Evolutionary conservation across 306 rosid species (phyloP).

Genomic region (Malus fusca): DNA sequence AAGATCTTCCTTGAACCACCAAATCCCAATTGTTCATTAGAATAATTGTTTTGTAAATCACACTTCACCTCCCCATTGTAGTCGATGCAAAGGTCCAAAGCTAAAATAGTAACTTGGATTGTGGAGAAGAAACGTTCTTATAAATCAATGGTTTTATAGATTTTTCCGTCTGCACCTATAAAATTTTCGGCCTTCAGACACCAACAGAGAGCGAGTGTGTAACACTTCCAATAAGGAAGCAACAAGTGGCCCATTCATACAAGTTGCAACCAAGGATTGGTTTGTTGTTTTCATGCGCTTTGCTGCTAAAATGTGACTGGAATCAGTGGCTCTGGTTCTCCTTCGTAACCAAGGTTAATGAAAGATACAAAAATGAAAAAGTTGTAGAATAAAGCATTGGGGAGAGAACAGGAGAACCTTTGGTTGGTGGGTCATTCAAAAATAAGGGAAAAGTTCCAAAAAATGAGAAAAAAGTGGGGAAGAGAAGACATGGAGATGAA

Average conservation of each 20-base stretch:
- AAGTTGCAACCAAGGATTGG: slow-evolving; percentile 1
- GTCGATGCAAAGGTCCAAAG: background rate
- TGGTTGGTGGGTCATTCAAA: slow-evolving; percentile 13
- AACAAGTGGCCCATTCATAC: background rate
- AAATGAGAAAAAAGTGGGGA: background rate
- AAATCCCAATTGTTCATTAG: background rate
- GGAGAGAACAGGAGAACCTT: background rate
- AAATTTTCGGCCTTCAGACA: too few relatives aligned
- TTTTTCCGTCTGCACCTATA: background rate
- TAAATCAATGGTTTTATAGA: background rate
- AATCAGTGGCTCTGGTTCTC: background rate
- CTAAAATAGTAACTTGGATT: too few relatives aligned
- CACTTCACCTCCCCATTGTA: background rate
- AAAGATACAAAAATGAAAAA: slow-evolving; percentile 17
- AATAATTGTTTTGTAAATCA: background rate
- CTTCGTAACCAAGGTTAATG: background rate
- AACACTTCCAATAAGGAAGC: background rate
- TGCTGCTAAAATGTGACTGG: background rate
- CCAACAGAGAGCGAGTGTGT: background rate
- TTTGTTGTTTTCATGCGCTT: background rate
- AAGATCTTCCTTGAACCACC: slow-evolving; percentile 25
- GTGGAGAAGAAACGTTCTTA: background rate
- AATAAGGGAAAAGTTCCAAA: slow-evolving; percentile 12
- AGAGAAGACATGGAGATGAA: slow-evolving; percentile 1
- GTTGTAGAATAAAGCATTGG: background rate